phyloP scores from a whole-genome alignment of 352 stramenopile species.

The Globisporangium cederbergense region DNA sequence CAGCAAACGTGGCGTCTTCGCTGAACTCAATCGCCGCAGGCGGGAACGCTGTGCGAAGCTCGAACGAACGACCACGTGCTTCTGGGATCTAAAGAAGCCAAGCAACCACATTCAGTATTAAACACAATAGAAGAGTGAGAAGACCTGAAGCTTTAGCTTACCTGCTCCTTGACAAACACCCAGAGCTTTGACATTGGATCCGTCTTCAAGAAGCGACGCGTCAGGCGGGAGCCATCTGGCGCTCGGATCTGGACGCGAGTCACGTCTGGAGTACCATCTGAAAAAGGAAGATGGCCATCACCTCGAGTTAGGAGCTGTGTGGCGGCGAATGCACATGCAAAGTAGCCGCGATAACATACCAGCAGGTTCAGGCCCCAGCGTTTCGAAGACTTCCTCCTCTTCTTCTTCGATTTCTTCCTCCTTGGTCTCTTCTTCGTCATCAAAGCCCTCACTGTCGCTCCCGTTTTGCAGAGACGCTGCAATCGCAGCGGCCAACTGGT shows the following conservation, averaged over 20 bases:
- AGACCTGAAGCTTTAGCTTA: background rate
- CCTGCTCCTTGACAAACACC: conserved; percentile 71
- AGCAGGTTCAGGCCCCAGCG: conserved; percentile 49
- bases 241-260: conserved; percentile 71
- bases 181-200: conserved; percentile 64
- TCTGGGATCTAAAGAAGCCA: conserved; percentile 45
- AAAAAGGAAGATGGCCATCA: conserved; percentile 6
- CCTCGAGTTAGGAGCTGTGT: too few relatives aligned
- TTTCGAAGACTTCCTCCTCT: conserved; percentile 39
- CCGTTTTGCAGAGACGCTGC: conserved; percentile 65
- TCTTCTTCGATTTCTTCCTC: conserved; percentile 34
- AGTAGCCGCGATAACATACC: too few relatives aligned
- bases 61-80: conserved; percentile 58
- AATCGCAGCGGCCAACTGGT: conserved; percentile 77
- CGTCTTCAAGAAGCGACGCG: conserved; percentile 70
- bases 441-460: conserved; percentile 29
- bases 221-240: conserved; percentile 60
- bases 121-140: conserved; percentile 12
- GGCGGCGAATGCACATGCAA: too few relatives aligned
- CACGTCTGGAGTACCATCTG: conserved; percentile 46
- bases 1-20: conserved; percentile 50
- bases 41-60: conserved; percentile 69
- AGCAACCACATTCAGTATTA: background rate
- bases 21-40: conserved; percentile 47
- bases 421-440: conserved; percentile 27